Evolutionary conservation across 1,284 basidiomycete species (phyloP).

Genomic region (Ustilago esculenta): DNA sequence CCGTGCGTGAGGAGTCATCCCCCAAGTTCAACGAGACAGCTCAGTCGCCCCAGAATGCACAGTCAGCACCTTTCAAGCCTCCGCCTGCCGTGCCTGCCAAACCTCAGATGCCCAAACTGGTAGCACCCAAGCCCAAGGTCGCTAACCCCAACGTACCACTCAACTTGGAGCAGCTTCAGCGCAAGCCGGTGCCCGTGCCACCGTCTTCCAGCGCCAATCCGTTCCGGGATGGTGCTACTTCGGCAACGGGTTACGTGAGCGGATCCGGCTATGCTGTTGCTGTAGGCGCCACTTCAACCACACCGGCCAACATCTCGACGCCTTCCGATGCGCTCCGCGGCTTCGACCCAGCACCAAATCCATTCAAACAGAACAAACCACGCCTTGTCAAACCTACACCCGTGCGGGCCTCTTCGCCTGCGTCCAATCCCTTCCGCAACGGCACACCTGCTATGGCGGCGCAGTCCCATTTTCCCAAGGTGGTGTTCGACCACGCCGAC

Average conservation of each 20-base stretch:
- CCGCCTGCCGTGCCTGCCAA: constrained; percentile 52
- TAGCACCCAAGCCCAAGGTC: constrained; percentile 46
- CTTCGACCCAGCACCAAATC: constrained; percentile 60
- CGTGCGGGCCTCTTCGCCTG: constrained; percentile 53
- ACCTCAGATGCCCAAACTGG: constrained; percentile 44
- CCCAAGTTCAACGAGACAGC: constrained; percentile 7
- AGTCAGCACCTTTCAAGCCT: constrained; percentile 12
- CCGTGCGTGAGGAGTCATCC: constrained; percentile 36
- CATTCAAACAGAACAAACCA: constrained; percentile 62
- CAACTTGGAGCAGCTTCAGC: constrained; percentile 34
- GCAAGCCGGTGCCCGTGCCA: constrained; percentile 27
- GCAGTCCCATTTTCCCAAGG: constrained; percentile 32
- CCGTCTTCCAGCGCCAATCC: constrained; percentile 43
- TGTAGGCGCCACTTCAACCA: constrained; percentile 23
- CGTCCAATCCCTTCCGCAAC: constrained; percentile 50
- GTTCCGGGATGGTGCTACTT: constrained; percentile 36
- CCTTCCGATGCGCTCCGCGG: constrained; percentile 43
- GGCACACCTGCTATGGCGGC: constrained; percentile 43
- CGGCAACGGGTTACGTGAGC: constrained; percentile 23
- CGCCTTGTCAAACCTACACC: constrained; percentile 61
- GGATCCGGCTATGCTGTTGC: constrained; percentile 40
- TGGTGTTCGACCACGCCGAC: constrained; percentile 37
- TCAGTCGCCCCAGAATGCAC: constrained; percentile 1
- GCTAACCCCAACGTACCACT: constrained; percentile 42
- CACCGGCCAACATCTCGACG: constrained; percentile 38